These are phyloP conservation scores for Colletotrichum sp. DNA, from an alignment of 2,329 filamentous ascomycete genomes.

Conservation along the genomic window DNA sequence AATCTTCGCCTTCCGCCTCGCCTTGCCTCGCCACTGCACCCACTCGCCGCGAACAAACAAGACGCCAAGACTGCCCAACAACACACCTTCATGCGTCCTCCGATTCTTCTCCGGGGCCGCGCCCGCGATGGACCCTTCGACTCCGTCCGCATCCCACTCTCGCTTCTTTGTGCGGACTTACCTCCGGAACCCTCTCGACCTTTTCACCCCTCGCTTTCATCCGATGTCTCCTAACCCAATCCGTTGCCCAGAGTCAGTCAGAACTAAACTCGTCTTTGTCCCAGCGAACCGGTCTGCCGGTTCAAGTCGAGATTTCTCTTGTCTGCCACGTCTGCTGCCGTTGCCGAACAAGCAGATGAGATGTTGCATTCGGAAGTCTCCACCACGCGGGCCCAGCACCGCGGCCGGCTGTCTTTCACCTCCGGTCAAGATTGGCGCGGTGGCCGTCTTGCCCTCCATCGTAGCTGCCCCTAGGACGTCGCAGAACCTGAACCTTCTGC, in stretches of 20 bases:
- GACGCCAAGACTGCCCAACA: not conserved
- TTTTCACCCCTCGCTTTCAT: not conserved
- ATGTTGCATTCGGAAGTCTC: not conserved
- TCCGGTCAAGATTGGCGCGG: not conserved
- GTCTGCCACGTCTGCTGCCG: not conserved
- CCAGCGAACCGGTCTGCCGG: not conserved
- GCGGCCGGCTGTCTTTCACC: not conserved
- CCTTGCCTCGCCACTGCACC: not conserved
- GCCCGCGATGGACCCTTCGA: conserved; percentile 1
- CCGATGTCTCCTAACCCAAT: not conserved
- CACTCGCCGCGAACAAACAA: not conserved
- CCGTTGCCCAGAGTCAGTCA: not conserved
- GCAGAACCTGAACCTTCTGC: not conserved
- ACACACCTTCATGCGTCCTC: not conserved
- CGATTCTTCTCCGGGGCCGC: conserved; percentile 8
- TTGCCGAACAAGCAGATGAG: not conserved
- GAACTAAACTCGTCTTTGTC: not conserved
- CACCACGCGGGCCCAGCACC: not conserved
- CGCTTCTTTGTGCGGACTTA: not conserved
- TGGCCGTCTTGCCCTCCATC: not conserved
- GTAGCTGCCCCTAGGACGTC: not conserved
- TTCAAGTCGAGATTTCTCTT: not conserved
- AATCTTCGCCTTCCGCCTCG: not conserved
- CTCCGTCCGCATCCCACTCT: not conserved
- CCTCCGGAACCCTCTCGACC: not conserved